Evolutionary conservation across 805 yeast genomes (phyloP).

Genomic region (Pichia occidentalis): DNA sequence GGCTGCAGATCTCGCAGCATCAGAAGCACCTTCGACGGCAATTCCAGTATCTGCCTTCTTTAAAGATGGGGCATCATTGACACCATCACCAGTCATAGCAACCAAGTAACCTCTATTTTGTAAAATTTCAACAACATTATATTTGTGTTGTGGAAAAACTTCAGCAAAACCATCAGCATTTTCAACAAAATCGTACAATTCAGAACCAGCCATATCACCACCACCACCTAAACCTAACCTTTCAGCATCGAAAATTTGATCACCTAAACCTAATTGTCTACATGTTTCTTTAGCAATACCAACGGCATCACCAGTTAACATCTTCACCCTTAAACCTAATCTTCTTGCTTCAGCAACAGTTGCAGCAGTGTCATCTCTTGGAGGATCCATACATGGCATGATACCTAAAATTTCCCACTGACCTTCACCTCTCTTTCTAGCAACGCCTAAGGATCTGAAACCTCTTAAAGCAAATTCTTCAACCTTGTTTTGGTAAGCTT

Average conservation of each 20-base stretch:
- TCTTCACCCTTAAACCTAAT: constrained; percentile 91
- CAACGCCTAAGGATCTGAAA: constrained; percentile 98
- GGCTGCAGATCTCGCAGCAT: constrained; percentile 95
- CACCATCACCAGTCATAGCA: constrained; percentile 99
- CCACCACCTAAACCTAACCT: constrained; percentile 90
- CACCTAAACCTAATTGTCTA: constrained; percentile 95
- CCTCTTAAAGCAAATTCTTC: constrained; percentile 98
- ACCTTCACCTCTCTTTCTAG: constrained; percentile 97
- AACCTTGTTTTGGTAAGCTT: constrained; percentile 93
- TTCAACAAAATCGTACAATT: constrained; percentile 94
- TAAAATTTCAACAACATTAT: constrained; percentile 90
- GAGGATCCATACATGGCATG: constrained; percentile 99
- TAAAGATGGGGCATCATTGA: constrained; percentile 95
- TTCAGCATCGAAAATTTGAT: constrained; percentile 95
- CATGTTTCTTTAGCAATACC: constrained; percentile 98
- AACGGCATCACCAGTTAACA: constrained; percentile 99
- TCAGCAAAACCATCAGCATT: constrained; percentile 98
- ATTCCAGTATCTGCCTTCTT: constrained; percentile 96
- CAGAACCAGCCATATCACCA: constrained; percentile 95
- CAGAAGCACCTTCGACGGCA: constrained; percentile 98
- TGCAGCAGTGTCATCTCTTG: constrained; percentile 96
- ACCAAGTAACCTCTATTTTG: constrained; percentile 95
- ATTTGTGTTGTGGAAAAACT: constrained; percentile 97
- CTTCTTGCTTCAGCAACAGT: constrained; percentile 87
- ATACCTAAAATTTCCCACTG: constrained; percentile 97